Conservation (phyloP, 192 early-diverging fungal genomes). For the Podila epicladia region DNA sequence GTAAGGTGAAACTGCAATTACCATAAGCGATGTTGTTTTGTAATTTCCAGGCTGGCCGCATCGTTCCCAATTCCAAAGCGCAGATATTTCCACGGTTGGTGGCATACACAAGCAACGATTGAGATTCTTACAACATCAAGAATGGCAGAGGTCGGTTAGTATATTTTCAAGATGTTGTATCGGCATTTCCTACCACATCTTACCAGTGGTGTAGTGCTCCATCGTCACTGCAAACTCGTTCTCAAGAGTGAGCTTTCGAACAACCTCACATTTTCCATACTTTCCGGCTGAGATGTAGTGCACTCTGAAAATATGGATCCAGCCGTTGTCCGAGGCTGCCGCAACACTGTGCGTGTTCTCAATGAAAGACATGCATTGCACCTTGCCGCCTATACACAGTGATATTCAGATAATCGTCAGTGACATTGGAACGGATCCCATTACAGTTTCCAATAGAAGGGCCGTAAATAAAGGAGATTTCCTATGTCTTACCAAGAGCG, state of each 20-base stretch:
- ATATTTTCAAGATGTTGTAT: no score
- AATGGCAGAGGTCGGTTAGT: no score
- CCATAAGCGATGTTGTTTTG: conserved; percentile 65
- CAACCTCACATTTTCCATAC: conserved; percentile 70
- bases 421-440: not conserved
- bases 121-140: conserved; percentile 41
- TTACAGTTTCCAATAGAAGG: not conserved
- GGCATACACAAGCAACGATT: conserved; percentile 76
- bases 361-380: conserved; percentile 82
- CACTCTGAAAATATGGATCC: conserved; percentile 78
- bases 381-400: conserved; percentile 67
- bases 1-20: conserved; percentile 6
- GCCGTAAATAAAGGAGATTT: not conserved
- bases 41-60: conserved; percentile 72
- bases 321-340: conserved; percentile 82
- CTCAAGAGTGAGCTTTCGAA: conserved; percentile 64
- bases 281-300: conserved; percentile 58
- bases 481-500: conserved; percentile 61
- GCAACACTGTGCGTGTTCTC: conserved; percentile 83
- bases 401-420: not conserved
- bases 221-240: conserved; percentile 70
- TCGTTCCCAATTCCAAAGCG: conserved; percentile 78
- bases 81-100: conserved; percentile 76
- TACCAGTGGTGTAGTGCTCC: conserved; percentile 77
- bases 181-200: not conserved